Conservation (phyloP, 148 eudicot genomes). For the Camellia granthamiana region DNA sequence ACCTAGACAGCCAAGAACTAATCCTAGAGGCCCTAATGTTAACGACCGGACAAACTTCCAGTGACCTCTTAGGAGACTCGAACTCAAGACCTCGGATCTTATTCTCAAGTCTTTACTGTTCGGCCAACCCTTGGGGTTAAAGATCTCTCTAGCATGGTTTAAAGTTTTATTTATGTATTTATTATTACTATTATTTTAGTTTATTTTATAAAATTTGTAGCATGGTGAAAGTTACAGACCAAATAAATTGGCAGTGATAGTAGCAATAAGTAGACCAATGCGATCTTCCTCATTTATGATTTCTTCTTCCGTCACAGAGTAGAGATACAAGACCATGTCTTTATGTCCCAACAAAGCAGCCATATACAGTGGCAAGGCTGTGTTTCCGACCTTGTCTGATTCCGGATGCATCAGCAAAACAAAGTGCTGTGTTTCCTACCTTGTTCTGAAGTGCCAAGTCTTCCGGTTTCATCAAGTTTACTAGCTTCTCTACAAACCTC, state of each 20-base stretch:
- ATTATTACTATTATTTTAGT: too few species aligned
- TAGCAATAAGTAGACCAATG: conserved; percentile 13
- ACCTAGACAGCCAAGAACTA: too few species aligned
- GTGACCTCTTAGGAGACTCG: too few species aligned
- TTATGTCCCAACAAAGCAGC: conserved; percentile 19
- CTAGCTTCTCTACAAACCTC: conserved; percentile 18
- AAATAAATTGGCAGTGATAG: conserved; percentile 27
- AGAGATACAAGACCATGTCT: conserved; percentile 24
- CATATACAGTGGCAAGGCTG: conserved; percentile 7
- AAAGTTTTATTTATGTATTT: too few species aligned
- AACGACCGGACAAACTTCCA: too few species aligned
- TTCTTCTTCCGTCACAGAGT: not conserved
- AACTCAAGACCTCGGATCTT: too few species aligned
- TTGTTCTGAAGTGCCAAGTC: conserved; percentile 20
- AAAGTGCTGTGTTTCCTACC: conserved; percentile 19
- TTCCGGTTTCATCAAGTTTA: conserved; percentile 14
- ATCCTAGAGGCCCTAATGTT: too few species aligned
- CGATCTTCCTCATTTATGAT: conserved; percentile 8
- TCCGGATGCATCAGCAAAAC: conserved; percentile 22
- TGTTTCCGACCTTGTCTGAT: too few species aligned
- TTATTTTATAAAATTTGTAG: too few species aligned
- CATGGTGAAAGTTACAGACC: conserved; percentile 16
- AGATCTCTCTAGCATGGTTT: too few species aligned
- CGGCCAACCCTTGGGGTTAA: too few species aligned
- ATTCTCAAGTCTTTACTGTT: too few species aligned